phyloP scores from a whole-genome alignment of 2,329 filamentous ascomycete species.

The Annulohypoxylon truncatum region DNA sequence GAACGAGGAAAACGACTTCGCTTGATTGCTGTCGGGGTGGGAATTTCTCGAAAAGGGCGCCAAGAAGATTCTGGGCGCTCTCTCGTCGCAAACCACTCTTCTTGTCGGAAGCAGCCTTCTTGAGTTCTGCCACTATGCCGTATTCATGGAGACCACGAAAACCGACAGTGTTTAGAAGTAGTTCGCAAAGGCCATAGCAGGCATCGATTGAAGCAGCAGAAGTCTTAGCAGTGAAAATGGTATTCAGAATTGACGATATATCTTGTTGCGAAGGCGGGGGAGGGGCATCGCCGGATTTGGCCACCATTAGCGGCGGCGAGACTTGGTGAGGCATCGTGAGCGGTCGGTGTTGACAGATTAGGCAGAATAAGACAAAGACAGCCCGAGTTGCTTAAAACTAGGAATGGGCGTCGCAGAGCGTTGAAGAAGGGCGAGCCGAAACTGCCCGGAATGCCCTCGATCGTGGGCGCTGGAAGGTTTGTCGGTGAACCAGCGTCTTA shows the following conservation, averaged over 20 bases:
- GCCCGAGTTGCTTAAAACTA: slow-evolving; percentile 1
- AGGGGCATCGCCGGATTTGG: slow-evolving; percentile 56
- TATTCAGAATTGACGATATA: slow-evolving; percentile 71
- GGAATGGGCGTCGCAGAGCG: slow-evolving; percentile 16
- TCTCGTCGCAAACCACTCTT: slow-evolving; percentile 88
- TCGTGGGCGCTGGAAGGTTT: slow-evolving; percentile 32
- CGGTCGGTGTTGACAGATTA: slow-evolving; percentile 14
- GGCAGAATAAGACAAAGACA: slow-evolving; percentile 15
- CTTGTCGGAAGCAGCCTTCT: slow-evolving; percentile 88
- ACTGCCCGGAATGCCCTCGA: slow-evolving; percentile 36
- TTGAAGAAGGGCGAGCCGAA: slow-evolving; percentile 23
- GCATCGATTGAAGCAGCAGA: slow-evolving; percentile 76
- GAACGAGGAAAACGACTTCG: slow-evolving; percentile 84
- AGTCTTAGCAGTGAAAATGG: slow-evolving; percentile 75
- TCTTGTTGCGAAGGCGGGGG: slow-evolving; percentile 74
- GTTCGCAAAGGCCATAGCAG: slow-evolving; percentile 69
- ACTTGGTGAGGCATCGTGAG: slow-evolving; percentile 61
- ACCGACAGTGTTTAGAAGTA: slow-evolving; percentile 66
- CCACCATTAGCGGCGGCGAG: slow-evolving; percentile 62
- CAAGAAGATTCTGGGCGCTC: slow-evolving; percentile 93
- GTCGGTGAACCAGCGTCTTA: slow-evolving; percentile 35
- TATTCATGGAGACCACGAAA: slow-evolving; percentile 65
- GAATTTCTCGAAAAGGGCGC: slow-evolving; percentile 92
- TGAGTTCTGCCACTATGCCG: slow-evolving; percentile 66
- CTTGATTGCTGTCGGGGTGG: slow-evolving; percentile 79